A percentile compares a stretch with the other conserved stretches of the same genome.
These are phyloP conservation scores for Rhodotorula sp. DNA, from an alignment of 1,284 basidiomycete genomes.

Conservation along the genomic window DNA sequence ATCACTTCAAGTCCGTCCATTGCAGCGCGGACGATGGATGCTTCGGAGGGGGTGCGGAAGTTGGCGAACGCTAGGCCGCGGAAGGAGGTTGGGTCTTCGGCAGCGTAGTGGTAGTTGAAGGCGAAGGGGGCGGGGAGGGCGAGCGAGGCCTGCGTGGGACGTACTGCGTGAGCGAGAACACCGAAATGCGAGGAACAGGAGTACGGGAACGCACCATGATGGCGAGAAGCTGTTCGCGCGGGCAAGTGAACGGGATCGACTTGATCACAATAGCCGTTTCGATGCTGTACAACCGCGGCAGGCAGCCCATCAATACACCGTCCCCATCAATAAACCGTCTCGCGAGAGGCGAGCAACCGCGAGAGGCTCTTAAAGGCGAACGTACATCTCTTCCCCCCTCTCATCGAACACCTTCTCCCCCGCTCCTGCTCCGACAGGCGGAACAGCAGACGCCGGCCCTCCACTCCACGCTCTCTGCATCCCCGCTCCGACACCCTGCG, in stretches of 20 bases:
- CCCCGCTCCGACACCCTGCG: neutral
- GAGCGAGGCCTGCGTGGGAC: constrained; percentile 66
- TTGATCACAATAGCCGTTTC: constrained; percentile 99
- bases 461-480: neutral
- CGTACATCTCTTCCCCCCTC: constrained; percentile 29
- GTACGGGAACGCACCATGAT: constrained; percentile 71
- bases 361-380: neutral
- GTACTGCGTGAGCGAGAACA: no score
- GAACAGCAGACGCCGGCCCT: no score
- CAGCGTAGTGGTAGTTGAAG: constrained; percentile 96
- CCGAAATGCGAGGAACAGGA: constrained; percentile 29
- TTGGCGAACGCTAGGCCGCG: constrained; percentile 98
- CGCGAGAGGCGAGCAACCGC: no score
- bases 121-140: constrained; percentile 98
- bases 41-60: constrained; percentile 85
- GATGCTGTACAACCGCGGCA: constrained; percentile 55
- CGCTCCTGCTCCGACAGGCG: no score
- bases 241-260: constrained; percentile 91
- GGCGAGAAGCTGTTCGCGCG: constrained; percentile 89
- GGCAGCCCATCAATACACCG: no score
- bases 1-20: constrained; percentile 64
- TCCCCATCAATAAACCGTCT: neutral
- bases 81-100: constrained; percentile 72
- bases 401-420: neutral
- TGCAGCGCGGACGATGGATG: constrained; percentile 46